These are phyloP conservation scores for Boletales sp. DNA, from an alignment of 768 basidiomycete genomes.

Conservation along the genomic window DNA sequence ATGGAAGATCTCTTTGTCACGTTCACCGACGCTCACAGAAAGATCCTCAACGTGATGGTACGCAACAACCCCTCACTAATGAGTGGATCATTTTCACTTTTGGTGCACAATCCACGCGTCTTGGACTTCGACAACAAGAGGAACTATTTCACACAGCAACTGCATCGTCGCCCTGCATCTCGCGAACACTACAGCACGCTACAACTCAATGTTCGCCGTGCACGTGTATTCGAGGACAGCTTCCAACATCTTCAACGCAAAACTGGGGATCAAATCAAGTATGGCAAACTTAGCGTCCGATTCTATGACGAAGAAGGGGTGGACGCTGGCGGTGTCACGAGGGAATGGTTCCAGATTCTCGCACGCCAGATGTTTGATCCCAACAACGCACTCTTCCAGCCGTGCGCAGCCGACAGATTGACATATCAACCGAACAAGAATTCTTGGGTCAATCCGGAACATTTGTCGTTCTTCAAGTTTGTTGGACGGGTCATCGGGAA, in stretches of 20 bases:
- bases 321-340: constrained; percentile 95
- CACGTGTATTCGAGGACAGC: constrained; percentile 96
- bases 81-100: constrained; percentile 95
- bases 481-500: constrained; percentile 97
- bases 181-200: constrained; percentile 82
- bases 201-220: constrained; percentile 84
- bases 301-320: constrained; percentile 98
- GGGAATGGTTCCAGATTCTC: constrained; percentile 98
- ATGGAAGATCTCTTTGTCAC: constrained; percentile 90
- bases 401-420: constrained; percentile 89
- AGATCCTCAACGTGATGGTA: constrained; percentile 94
- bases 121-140: constrained; percentile 99
- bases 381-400: constrained; percentile 97
- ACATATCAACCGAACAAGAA: constrained; percentile 97
- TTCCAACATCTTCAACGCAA: constrained; percentile 89
- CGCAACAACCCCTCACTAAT: constrained; percentile 97
- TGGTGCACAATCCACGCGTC: constrained; percentile 94
- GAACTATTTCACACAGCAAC: constrained; percentile 90
- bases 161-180: constrained; percentile 76
- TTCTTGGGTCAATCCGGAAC: constrained; percentile 92
- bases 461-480: constrained; percentile 97
- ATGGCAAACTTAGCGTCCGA: constrained; percentile 93
- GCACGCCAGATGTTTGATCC: constrained; percentile 99
- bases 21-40: constrained; percentile 92
- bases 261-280: constrained; percentile 94